Evolutionary conservation across 495 filamentous ascomycete species (phyloP).

Genomic region (Penicillium crystallinum): DNA sequence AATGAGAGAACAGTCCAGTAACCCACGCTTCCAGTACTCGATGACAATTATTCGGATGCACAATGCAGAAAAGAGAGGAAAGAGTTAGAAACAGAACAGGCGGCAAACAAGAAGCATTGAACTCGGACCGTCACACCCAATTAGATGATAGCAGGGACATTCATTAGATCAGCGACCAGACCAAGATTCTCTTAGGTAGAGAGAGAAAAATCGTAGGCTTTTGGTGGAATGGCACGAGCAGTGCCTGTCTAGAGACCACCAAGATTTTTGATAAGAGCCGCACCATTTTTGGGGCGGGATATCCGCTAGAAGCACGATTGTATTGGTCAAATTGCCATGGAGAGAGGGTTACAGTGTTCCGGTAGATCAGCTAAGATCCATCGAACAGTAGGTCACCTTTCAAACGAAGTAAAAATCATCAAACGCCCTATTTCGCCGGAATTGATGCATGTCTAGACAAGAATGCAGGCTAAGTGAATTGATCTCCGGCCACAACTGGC

Average conservation of each 20-base stretch:
- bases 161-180: conserved; percentile 25
- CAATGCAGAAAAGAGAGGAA: conserved; percentile 22
- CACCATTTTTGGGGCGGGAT: conserved; percentile 11
- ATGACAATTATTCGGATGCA: conserved; percentile 32
- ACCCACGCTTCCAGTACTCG: conserved; percentile 30
- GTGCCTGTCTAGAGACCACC: conserved; percentile 3
- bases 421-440: conserved; percentile 25
- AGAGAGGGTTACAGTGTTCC: not conserved
- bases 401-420: conserved; percentile 6
- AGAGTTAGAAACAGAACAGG: conserved; percentile 18
- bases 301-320: not conserved
- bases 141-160: conserved; percentile 15
- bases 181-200: not conserved
- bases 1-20: conserved; percentile 19
- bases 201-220: not conserved
- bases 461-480: conserved; percentile 14
- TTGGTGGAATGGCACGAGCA: not conserved
- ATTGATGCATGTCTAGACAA: conserved; percentile 30
- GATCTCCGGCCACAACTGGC: not conserved
- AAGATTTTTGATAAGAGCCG: conserved; percentile 13
- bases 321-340: not conserved
- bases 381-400: not conserved
- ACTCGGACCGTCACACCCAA: conserved; percentile 7
- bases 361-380: not conserved
- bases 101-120: conserved; percentile 10